Evolutionary conservation across 305 asterid species (phyloP), one percentile per base, ranked within the genome.

Genomic region (Fraxinus platypoda): DNA sequence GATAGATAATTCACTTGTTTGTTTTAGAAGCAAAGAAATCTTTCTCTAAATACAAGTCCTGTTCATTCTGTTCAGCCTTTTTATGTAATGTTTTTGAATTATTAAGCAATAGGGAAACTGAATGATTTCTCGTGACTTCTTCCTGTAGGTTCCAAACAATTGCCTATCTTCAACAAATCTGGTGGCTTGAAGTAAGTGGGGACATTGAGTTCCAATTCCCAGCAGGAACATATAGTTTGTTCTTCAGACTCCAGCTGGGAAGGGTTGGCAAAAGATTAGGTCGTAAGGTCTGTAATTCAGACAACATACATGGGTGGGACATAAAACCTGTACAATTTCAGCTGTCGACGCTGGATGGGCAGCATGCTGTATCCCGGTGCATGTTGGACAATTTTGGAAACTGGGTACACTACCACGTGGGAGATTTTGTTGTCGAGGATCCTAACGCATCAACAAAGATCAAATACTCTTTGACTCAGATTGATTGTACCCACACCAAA

Each of bases 121-220:
- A 33, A 26, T 73, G 34, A 1, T 2, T 12, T 38, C 62, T 82
- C 35, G 74, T 23, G 71, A 74, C 17, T 77, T 49, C 26, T 66
- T 79, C 23, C 12, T 83, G 77, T 57, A 95, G 98, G 75, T 95
- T 93, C 82, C 91, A 87, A 75, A 88, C 94, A 19, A 81, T 92
- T 0, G 98, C 98, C 38, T 92, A 88, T 87, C 98, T 95, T 83
- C 94, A 95, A 41, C 98, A 95, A 43, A 94, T 94, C 38, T 92
- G 98, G 98, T 95, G 98, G 98, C 87, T 95, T 5, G 94, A 95
- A 89, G 93, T 93, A 30, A 92, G 77, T 2, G 98, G 98, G 5
- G 93, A 89, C 75, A 79, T 91, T 1, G 94, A 93, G 79, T 95
- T 91, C 89, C 90, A 86, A 49, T 88, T 93, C 13, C 97, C 98